A percentile compares a stretch with the other conserved stretches of the same genome.
Conservation (phyloP, 306 rosid species). For the Rosa rugosa region DNA sequence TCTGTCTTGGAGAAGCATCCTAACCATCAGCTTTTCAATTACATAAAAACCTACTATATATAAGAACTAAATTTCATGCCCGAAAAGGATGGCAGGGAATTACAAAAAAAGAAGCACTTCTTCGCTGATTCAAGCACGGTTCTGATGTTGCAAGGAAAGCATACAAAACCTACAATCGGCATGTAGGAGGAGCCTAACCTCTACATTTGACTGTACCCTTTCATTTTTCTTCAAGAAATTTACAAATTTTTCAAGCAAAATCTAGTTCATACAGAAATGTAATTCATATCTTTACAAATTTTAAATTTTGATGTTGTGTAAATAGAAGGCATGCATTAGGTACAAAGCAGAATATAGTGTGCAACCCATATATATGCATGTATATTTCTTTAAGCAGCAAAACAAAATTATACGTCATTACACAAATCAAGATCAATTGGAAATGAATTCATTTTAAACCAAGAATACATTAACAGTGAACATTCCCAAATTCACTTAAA, state of each 20-base stretch:
- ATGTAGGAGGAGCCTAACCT: background rate
- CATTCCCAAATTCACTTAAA: background rate
- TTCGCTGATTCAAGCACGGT: background rate
- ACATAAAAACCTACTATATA: background rate
- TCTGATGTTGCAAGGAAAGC: background rate
- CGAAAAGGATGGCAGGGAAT: background rate
- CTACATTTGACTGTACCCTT: background rate
- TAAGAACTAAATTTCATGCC: background rate
- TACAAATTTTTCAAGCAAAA: background rate
- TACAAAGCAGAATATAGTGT: background rate
- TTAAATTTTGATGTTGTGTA: background rate
- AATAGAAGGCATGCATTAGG: background rate
- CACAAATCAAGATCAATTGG: background rate
- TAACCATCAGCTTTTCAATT: background rate
- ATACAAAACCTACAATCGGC: background rate
- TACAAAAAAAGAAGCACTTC: background rate
- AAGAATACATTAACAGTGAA: background rate
- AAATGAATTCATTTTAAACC: background rate
- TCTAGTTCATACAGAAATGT: background rate
- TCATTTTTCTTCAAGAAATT: background rate
- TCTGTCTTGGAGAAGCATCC: background rate
- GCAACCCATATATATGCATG: background rate
- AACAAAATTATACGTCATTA: background rate
- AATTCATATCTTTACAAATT: background rate
- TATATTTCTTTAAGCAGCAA: background rate